Conservation (phyloP, 116 monocot species). For the Phalaenopsis hybrid region DNA sequence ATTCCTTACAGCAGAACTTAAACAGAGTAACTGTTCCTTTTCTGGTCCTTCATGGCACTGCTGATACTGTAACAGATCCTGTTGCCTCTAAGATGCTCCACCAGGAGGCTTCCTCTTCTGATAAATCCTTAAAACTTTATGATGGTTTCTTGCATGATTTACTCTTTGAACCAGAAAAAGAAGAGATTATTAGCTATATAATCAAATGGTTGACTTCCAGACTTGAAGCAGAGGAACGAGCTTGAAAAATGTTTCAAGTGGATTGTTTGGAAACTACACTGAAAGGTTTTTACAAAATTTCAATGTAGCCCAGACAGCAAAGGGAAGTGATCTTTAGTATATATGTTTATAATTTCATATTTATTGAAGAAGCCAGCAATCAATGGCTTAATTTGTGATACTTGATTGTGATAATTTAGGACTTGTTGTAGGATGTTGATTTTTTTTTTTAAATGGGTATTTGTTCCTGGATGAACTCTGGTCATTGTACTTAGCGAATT, state of each 20-base stretch:
- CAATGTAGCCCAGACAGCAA: too few relatives aligned
- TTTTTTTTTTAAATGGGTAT: too few relatives aligned
- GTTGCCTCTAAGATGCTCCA: constrained; percentile 43
- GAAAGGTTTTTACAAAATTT: too few relatives aligned
- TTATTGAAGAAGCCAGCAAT: neutral
- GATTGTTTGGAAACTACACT: too few relatives aligned
- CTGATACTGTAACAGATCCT: constrained; percentile 69
- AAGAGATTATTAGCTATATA: constrained; percentile 50
- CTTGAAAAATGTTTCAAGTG: too few relatives aligned
- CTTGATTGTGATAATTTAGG: neutral
- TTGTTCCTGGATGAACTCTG: too few relatives aligned
- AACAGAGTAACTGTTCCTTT: constrained; percentile 59
- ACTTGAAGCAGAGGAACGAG: constrained; percentile 8
- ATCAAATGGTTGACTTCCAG: constrained; percentile 51
- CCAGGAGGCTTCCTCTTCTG: constrained; percentile 30
- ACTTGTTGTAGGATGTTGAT: too few relatives aligned
- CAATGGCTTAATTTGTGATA: neutral
- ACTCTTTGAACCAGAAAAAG: constrained; percentile 71
- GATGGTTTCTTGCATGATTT: constrained; percentile 66
- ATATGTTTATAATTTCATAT: neutral
- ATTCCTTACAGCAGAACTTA: constrained; percentile 51
- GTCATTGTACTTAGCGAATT: too few relatives aligned
- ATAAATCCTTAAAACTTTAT: constrained; percentile 71
- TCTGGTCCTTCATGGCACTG: constrained; percentile 69
- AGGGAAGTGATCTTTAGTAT: too few relatives aligned